Evolutionary conservation across 2,329 filamentous ascomycete genomes (phyloP).

Genomic region (Penicillium frequentans): DNA sequence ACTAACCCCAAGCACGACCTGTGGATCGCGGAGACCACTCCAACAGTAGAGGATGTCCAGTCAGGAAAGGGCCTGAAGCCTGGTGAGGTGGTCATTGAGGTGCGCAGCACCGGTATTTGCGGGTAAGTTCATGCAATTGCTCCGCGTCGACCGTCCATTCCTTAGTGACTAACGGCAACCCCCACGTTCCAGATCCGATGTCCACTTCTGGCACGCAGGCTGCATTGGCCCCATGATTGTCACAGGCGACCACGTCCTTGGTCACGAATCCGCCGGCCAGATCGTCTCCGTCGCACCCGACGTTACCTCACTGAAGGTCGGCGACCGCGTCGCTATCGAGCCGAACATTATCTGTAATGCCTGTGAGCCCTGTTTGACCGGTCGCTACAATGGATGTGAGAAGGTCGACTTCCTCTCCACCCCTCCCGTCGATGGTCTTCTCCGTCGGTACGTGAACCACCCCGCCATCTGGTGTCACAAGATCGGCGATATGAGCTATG

Average conservation of each 20-base stretch:
- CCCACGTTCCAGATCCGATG: constrained; percentile 67
- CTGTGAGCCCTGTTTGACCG: constrained; percentile 88
- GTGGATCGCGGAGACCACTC: constrained; percentile 79
- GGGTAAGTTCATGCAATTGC: constrained; percentile 58
- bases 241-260: constrained; percentile 81
- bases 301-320: constrained; percentile 73
- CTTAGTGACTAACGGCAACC: neutral
- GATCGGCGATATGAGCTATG: constrained; percentile 87
- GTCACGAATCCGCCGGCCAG: constrained; percentile 82
- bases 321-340: constrained; percentile 91
- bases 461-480: constrained; percentile 95
- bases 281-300: constrained; percentile 73
- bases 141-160: neutral
- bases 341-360: constrained; percentile 89
- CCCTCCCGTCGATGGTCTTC: constrained; percentile 80
- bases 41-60: constrained; percentile 71
- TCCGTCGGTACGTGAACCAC: constrained; percentile 93
- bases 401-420: constrained; percentile 84
- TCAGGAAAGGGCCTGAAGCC: constrained; percentile 67
- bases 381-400: constrained; percentile 93
- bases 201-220: constrained; percentile 96
- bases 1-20: constrained; percentile 91
- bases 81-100: constrained; percentile 82
- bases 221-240: constrained; percentile 97
- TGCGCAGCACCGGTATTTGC: constrained; percentile 95